A percentile compares a stretch with the other conserved stretches of the same genome.
Conservation (phyloP, 2,329 filamentous ascomycete genomes). For the Karstenula rhodostoma region DNA sequence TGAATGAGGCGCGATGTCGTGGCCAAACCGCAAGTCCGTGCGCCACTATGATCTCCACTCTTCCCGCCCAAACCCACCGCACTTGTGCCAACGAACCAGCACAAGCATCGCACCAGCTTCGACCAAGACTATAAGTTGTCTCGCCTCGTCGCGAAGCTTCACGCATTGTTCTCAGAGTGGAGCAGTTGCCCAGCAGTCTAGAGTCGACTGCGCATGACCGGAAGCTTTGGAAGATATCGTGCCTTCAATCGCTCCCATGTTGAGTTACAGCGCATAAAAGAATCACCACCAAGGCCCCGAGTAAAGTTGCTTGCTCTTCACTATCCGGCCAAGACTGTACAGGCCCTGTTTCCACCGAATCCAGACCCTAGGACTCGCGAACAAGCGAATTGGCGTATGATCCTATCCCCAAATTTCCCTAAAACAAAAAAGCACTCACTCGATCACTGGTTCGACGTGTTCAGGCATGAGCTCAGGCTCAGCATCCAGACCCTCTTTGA, state of each 20-base stretch:
- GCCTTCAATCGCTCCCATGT: no score
- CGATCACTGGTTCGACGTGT: background rate
- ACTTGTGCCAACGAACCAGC: background rate
- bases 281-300: no score
- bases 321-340: no score
- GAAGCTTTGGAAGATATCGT: background rate
- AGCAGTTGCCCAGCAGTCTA: background rate
- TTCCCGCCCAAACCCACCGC: background rate
- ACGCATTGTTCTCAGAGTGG: background rate
- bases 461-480: constrained; percentile 6
- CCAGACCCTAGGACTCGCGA: background rate
- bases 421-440: background rate
- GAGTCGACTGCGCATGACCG: background rate
- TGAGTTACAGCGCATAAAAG: no score
- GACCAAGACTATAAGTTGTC: background rate
- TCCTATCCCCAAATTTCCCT: background rate
- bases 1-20: background rate
- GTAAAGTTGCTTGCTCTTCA: no score
- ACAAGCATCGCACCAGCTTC: constrained; percentile 11
- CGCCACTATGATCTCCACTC: constrained; percentile 1
- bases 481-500: constrained; percentile 13
- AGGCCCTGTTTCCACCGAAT: background rate
- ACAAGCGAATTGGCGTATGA: background rate
- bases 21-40: background rate
- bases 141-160: constrained; percentile 6